Percentiles rank a stretch among this genome's conserved stretches.
Conservation (phyloP, 1,139 yeast genomes). For the Candida neerlandica region DNA sequence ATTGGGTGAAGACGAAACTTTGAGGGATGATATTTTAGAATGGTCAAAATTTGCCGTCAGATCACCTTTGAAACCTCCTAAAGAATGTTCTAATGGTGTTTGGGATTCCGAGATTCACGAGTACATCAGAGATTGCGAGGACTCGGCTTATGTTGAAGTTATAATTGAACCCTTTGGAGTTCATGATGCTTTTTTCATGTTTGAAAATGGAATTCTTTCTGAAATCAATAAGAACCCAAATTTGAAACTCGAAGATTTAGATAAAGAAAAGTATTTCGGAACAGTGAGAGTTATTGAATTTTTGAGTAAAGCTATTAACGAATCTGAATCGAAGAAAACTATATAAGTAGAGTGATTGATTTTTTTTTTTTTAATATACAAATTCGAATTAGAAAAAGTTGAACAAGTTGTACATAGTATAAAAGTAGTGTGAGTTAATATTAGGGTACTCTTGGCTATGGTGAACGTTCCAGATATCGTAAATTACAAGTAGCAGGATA, state of each 20-base stretch:
- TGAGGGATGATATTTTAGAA: conserved; percentile 43
- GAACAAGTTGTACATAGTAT: too few relatives aligned
- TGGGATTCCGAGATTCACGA: conserved; percentile 22
- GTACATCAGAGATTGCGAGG: conserved; percentile 18
- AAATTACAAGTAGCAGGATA: too few relatives aligned
- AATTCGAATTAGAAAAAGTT: too few relatives aligned
- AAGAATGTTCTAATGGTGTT: conserved; percentile 29
- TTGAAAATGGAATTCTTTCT: conserved; percentile 28
- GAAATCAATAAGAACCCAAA: conserved; percentile 15
- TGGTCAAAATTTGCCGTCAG: conserved; percentile 39
- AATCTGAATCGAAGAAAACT: background rate
- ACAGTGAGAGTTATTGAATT: conserved; percentile 28
- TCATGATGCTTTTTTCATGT: conserved; percentile 40
- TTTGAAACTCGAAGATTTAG: conserved; percentile 18
- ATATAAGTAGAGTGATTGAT: background rate
- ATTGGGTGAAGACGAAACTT: conserved; percentile 48
- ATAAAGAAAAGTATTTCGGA: conserved; percentile 29
- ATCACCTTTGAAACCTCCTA: conserved; percentile 25
- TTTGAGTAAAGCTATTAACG: conserved; percentile 23
- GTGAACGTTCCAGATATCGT: too few relatives aligned
- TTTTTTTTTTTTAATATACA: too few relatives aligned
- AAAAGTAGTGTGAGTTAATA: too few relatives aligned
- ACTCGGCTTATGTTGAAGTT: conserved; percentile 21
- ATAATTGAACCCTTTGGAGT: conserved; percentile 49
- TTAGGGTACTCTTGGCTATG: too few relatives aligned